Percentiles rank a stretch among this genome's conserved stretches.
Conservation (phyloP, 2,329 filamentous ascomycete species). For the Epichloe festucae region DNA sequence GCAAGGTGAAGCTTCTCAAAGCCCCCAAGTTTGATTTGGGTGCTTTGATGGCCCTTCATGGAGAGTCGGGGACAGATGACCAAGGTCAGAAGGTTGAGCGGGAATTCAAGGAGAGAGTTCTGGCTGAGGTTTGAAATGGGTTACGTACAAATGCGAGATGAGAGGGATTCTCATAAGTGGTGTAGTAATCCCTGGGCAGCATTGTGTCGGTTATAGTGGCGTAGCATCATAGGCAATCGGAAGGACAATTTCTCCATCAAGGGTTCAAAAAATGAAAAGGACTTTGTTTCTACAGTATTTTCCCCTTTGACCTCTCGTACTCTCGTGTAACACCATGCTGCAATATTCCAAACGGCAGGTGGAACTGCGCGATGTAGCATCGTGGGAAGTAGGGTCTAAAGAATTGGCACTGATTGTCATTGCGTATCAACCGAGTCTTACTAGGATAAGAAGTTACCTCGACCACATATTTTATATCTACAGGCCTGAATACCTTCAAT, state of each 20-base stretch:
- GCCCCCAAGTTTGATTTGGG: constrained; percentile 97
- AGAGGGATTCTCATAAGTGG: constrained; percentile 19
- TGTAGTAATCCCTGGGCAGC: constrained; percentile 20
- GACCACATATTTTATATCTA: too few relatives aligned
- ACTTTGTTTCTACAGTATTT: constrained; percentile 13
- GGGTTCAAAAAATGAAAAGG: constrained; percentile 20
- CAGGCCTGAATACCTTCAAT: too few relatives aligned
- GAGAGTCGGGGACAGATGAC: constrained; percentile 92
- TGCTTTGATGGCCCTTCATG: constrained; percentile 89
- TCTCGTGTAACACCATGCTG: too few relatives aligned
- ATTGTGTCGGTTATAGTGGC: constrained; percentile 31
- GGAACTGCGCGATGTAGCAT: too few relatives aligned
- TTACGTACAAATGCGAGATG: constrained; percentile 18
- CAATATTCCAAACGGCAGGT: too few relatives aligned
- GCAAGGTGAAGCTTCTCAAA: constrained; percentile 99
- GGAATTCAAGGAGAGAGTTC: constrained; percentile 97
- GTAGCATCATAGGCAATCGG: constrained; percentile 29
- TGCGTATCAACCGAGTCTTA: too few relatives aligned
- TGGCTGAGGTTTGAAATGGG: constrained; percentile 72
- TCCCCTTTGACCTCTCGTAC: too few relatives aligned
- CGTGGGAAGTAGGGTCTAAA: too few relatives aligned
- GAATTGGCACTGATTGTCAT: too few relatives aligned
- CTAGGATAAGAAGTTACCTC: too few relatives aligned
- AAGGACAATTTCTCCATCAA: constrained; percentile 28
- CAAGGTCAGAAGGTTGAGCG: constrained; percentile 96